Evolutionary conservation across 768 basidiomycete species (phyloP), one percentile per base, ranked within the genome.

Genomic region (Kwoniella dendrophila): DNA sequence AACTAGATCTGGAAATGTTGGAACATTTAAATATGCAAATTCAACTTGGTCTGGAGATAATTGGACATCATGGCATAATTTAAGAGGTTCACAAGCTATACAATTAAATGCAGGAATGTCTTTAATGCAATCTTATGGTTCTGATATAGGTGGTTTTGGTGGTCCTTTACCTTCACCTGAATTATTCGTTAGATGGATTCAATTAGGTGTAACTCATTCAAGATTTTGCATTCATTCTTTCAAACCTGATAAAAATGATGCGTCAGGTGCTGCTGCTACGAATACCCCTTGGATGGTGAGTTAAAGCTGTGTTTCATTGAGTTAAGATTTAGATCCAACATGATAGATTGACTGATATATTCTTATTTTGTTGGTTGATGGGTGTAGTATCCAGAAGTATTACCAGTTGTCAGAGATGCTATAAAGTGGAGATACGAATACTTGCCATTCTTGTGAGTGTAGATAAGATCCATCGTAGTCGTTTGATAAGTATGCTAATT

Each of bases 401-500:
- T 73, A 34, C 74, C 75, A 1, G 64, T 68, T 48, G 64, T 78
- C 61, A 63, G 76, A 16, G 59, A 68, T 16, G 60, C 64, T 18
- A 79, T 79, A 66, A 73, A 75, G 53, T 68, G 78, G 59, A 63
- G 78, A 62, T 79, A 79, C 67, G 74, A 77, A 63, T 60, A 74
- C 18, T 47, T 79, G 16, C 78, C 78, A 10, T 79, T 69, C 66
- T 72, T 79, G 66, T 78, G 48, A 66, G 71, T 67, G 29, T 18
- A 38, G 22, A 29, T 41, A 53, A 10, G 16, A 6, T 11, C 24
- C 3, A 14, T 24, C 22, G n/a, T 33, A 50, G 22, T 24, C 29
- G 49, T 36, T 33, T 10, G 8, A 24, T 11, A 40, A 24, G 10
- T 5, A 40, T 5, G 36, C 36, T 34, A 56, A 55, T 41, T n/a